These are phyloP conservation scores for Aspergillus thermomutatus DNA, from an alignment of 2,329 filamentous ascomycete genomes.

Conservation along the genomic window DNA sequence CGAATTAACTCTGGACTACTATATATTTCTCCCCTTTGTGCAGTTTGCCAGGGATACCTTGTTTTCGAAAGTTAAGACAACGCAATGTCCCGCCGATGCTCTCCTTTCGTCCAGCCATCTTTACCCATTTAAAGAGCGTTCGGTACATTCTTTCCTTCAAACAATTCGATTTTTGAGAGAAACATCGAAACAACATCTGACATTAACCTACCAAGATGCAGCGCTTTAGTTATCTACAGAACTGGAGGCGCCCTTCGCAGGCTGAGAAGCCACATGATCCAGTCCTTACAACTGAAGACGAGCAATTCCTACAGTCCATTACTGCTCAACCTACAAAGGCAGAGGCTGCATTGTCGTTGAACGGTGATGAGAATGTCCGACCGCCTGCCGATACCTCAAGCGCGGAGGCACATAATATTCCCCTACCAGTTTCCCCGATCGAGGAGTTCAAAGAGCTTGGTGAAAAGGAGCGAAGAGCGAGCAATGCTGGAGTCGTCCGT, in stretches of 20 bases:
- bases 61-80: not conserved
- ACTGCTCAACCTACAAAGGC: conserved; percentile 42
- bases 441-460: conserved; percentile 35
- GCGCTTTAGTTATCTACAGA: conserved; percentile 43
- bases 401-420: conserved; percentile 47
- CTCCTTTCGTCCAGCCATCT: not conserved
- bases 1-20: not conserved
- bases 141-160: not conserved
- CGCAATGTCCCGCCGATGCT: not conserved
- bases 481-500: conserved; percentile 13
- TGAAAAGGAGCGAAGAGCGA: conserved; percentile 33
- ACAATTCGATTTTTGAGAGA: not conserved
- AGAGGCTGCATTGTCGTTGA: not conserved
- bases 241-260: conserved; percentile 34
- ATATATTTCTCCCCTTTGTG: not conserved
- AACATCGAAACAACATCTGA: not conserved
- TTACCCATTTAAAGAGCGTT: not conserved
- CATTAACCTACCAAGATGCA: conserved; percentile 29
- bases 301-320: conserved; percentile 54
- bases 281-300: conserved; percentile 60
- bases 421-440: conserved; percentile 49
- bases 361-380: conserved; percentile 5
- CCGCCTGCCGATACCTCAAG: conserved; percentile 31
- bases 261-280: conserved; percentile 31
- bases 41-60: not conserved